These are phyloP conservation scores for Podospora bellae-mahoneyi DNA, from an alignment of 495 filamentous ascomycete species.

Conservation along the genomic window DNA sequence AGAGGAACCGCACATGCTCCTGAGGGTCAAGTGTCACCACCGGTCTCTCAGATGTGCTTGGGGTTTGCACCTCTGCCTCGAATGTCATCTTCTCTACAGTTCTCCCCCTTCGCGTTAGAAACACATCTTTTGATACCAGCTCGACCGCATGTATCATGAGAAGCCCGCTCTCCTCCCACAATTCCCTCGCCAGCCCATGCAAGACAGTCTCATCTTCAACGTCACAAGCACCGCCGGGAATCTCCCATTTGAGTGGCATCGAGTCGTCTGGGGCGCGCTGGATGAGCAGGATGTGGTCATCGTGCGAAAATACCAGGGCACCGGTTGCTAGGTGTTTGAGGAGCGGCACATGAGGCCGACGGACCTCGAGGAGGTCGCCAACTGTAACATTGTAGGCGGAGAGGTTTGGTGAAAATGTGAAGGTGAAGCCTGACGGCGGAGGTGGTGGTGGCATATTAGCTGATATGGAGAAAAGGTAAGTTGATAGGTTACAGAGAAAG, in stretches of 20 bases:
- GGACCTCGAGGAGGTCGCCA: slow-evolving; percentile 24
- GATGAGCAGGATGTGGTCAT: slow-evolving; percentile 42
- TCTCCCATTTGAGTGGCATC: slow-evolving; percentile 51
- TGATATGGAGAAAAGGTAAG: background rate
- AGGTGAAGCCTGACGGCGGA: slow-evolving; percentile 21
- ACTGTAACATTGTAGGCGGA: slow-evolving; percentile 27
- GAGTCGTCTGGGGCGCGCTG: slow-evolving; percentile 51
- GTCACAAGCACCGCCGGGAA: slow-evolving; percentile 55
- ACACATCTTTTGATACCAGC: slow-evolving; percentile 35
- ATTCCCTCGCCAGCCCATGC: slow-evolving; percentile 47
- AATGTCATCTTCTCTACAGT: slow-evolving; percentile 38
- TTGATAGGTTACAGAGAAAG: background rate
- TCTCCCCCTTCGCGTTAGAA: slow-evolving; percentile 38
- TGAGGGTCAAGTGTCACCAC: slow-evolving; percentile 41
- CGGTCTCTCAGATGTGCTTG: slow-evolving; percentile 3
- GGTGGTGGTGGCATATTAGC: slow-evolving; percentile 6
- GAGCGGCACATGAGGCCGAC: slow-evolving; percentile 10
- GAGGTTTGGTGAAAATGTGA: slow-evolving; percentile 27
- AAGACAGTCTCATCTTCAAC: slow-evolving; percentile 47
- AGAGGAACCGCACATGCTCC: slow-evolving; percentile 43
- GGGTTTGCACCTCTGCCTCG: slow-evolving; percentile 36
- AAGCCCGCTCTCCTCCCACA: slow-evolving; percentile 56
- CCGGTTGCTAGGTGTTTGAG: slow-evolving; percentile 31
- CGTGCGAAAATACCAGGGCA: slow-evolving; percentile 39
- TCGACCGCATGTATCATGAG: slow-evolving; percentile 34